A percentile compares a stretch with the other conserved stretches of the same genome.
Evolutionary conservation across 306 rosid species (phyloP).

Genomic region (Vigna nakashimae): DNA sequence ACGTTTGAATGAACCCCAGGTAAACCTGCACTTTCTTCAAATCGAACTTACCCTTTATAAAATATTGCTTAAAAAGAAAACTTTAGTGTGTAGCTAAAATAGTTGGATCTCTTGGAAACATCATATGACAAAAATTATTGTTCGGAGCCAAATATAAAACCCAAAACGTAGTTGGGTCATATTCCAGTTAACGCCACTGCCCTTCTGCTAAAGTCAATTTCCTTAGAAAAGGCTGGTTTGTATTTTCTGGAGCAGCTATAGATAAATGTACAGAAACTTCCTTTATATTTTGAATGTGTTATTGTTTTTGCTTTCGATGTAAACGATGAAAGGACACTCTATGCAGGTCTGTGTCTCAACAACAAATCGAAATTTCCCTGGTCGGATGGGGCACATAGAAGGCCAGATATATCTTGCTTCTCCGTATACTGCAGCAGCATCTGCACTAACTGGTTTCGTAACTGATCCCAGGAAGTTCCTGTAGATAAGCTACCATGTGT

Average conservation of each 20-base stretch:
- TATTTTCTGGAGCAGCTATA: constrained; percentile 11
- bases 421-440: constrained; percentile 91
- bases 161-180: neutral
- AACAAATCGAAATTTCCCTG: constrained; percentile 87
- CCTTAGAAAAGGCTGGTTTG: neutral
- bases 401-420: constrained; percentile 91
- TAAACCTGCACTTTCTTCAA: constrained; percentile 29
- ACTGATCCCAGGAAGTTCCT: constrained; percentile 89
- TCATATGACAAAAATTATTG: neutral
- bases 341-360: constrained; percentile 71
- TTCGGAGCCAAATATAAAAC: neutral
- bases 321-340: constrained; percentile 14
- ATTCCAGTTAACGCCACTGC: neutral
- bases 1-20: constrained; percentile 79
- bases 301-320: constrained; percentile 15
- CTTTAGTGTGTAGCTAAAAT: neutral
- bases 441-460: constrained; percentile 86
- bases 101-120: neutral
- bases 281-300: neutral
- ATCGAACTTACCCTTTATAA: neutral
- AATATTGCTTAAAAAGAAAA: neutral
- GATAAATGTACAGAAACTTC: neutral
- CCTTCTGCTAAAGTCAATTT: constrained; percentile 1
- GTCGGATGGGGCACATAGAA: constrained; percentile 91
- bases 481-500: constrained; percentile 43